These are phyloP conservation scores for Keqinozyma sinolaborantium DNA, from an alignment of 1,139 yeast species.

Conservation along the genomic window DNA sequence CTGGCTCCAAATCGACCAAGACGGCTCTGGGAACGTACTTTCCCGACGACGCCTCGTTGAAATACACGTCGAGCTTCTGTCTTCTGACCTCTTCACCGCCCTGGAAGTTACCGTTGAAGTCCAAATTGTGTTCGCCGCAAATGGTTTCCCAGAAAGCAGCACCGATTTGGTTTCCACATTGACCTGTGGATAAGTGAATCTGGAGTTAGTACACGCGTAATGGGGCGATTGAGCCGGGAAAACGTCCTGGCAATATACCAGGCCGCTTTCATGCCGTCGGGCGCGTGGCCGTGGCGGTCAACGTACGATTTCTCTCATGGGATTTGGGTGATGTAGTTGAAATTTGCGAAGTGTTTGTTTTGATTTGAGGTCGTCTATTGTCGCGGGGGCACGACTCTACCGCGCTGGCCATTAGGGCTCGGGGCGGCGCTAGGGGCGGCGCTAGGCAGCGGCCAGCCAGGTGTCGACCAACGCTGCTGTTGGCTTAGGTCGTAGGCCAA, in stretches of 20 bases:
- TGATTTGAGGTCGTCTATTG: slow-evolving; percentile 8
- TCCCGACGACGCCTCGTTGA: slow-evolving; percentile 66
- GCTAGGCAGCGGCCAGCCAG: no score
- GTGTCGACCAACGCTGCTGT: not conserved
- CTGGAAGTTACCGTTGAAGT: slow-evolving; percentile 72
- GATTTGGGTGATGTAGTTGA: slow-evolving; percentile 6
- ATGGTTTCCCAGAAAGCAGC: slow-evolving; percentile 98
- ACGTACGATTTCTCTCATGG: slow-evolving; percentile 65
- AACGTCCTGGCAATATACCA: not conserved
- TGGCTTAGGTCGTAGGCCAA: not conserved
- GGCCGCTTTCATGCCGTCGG: not conserved
- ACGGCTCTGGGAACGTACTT: slow-evolving; percentile 94
- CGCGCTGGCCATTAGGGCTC: no score
- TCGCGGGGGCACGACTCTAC: slow-evolving; percentile 2
- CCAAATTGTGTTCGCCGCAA: slow-evolving; percentile 95
- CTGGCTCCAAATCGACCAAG: slow-evolving; percentile 89
- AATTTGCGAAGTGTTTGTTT: slow-evolving; percentile 15
- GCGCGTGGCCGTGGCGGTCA: no score
- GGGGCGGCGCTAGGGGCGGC: no score
- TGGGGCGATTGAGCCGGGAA: slow-evolving; percentile 1
- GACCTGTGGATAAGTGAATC: slow-evolving; percentile 97
- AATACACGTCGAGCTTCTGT: slow-evolving; percentile 49
- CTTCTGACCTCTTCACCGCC: slow-evolving; percentile 68
- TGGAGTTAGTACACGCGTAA: slow-evolving; percentile 21
- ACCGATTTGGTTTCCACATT: slow-evolving; percentile 99